Evolutionary conservation across 2,329 filamentous ascomycete genomes (phyloP), one percentile per base, ranked within the genome.

Genomic region (Cercospora zeae-maydis): DNA sequence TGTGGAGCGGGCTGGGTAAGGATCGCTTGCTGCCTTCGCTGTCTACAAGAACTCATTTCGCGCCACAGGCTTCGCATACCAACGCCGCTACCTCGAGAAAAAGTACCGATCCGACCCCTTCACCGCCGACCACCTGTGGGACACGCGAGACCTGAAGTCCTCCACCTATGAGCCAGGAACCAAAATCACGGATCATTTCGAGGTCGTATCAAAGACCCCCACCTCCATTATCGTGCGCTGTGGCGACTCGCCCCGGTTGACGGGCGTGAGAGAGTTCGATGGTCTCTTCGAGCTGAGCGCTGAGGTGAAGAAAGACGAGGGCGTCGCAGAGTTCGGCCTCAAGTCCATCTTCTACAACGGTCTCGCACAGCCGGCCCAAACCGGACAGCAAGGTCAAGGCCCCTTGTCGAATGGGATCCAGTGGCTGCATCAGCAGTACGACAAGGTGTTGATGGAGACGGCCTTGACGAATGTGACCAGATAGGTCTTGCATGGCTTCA

Each of bases 161-260:
- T 85, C 80, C 62, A 79, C 68, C 9, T 91, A 90, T 72, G 82
- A 86, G 19, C 79, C 82, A 39, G 88, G 88, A 34, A 88, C 88
- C 0, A 72, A 80, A 42, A 83, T 91, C 62, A 88, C 85, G 2
- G 87, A 91, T 72, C 88, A 91, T 74, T 91, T 91, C 71, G 86
- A 90, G 73, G 87, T 91, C 0, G 78, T 91, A 0, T 83, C 86
- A 58, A 88, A 88, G 76, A 86, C 83, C 0, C 78, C 83, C 0
- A 81, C 80, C 6, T 78, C 81, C 10, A 87, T 90, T 63, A 80
- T 86, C 0, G 81, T 90, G 21, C 84, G 88, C 21, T 88, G 85
- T 67, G 88, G 88, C 14, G 88, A 87, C 65, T 84, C 84, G 1
- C 88, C 88, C 0, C 79, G 84, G 21, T 83, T 83, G 49, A 78